Base-by-base conservation (phyloP, 441 rosid species). In the Gossypium lobatum region DNA sequence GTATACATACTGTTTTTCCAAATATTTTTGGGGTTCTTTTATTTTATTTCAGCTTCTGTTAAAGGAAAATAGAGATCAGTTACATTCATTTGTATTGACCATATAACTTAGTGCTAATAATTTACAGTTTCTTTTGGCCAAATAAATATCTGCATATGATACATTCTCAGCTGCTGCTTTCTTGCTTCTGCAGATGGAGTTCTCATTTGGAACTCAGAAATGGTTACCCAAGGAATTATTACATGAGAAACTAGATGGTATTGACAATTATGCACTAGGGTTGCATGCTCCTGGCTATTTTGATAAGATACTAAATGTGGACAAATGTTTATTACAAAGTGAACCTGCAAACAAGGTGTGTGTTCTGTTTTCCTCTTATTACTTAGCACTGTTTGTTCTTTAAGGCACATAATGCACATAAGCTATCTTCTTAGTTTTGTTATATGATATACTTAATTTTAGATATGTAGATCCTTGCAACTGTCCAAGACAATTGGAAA, bases 211-310 rank as follows among this genome's bases (percentile, higher is more conserved):
- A 77, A 73, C 88, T 45, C 82, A 80, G 79, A 88, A 83, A 80
- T 94, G 98, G 97, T 77, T 89, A 68, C 95, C 98, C 3, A 73
- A 57, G 77, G 92, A 91, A 75, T 59, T 74, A 73, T 66, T 88
- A 48, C 80, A 82, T 54, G 88, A 92, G 85, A 87, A 67, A 73
- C 78, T 80, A 48, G 88, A 88, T 72, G 89, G 85, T 72, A 71
- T 62, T 18, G 81, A 77, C 76, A 85, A 80, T 72, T 88, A 84
- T 80, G 95, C 97, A 0, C 64, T 94, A 74, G 97, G 98, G 63
- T 83, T 94, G 55, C 97, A 92, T 78, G 98, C 93, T 61, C 93
- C 97, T 73, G 97, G 95, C 45, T 92, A 81, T 75, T 94, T 94
- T 54, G 97, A 92, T 77, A 94, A 89, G 87, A 93, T 94, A 78